Base-by-base conservation (phyloP, 306 rosid species). In the Prunus armeniaca region DNA sequence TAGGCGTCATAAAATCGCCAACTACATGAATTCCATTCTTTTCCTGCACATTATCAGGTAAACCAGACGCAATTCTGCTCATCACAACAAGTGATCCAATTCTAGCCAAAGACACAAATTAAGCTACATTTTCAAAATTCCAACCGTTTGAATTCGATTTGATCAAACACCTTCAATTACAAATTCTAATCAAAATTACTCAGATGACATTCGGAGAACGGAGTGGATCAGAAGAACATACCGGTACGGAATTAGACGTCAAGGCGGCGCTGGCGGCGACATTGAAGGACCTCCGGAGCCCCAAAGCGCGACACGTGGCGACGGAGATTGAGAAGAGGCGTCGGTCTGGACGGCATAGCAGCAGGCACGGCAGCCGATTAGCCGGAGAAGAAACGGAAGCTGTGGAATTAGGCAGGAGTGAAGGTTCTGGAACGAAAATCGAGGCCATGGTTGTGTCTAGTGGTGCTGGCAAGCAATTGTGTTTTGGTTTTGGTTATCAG, bases 1-100 rank as follows among this genome's bases (percentile, higher is more conserved):
- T 85, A 81, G 76, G 86, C 14, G 97, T 92, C 99, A 95, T 95
- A 64, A 92, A 95, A 65, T 95, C 97, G 79, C 99, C 99, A 79
- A 95, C 99, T 2, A 85, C 92, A 75, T 87, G 86, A 10, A 83
- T 77, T 73, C 88, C 96, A 87, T 72, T 80, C 79, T 80, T 91
- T 67, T 93, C 80, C 97, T 95, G 83, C 76, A 81, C 38, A 41
- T 14, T 62, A 65, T 19, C 20, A 18, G 6, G 34, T 43, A 9
- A 71, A 51, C 3, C 9, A 65, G 30, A 1, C 4, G 34, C 32
- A 34, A 65, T 51, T 43, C 15, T 2, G 62, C 43, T 6, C 43
- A 20, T 20, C 62, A 20, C 27, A 25, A 20, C 14, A 25, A 60
- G 24, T 60, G 27, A 60, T 74, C 51, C 71, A 74, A 61, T 57